A percentile compares a stretch with the other conserved stretches of the same genome.
Conservation (phyloP, 106 monocot genomes). For the Acorus gramineus region DNA sequence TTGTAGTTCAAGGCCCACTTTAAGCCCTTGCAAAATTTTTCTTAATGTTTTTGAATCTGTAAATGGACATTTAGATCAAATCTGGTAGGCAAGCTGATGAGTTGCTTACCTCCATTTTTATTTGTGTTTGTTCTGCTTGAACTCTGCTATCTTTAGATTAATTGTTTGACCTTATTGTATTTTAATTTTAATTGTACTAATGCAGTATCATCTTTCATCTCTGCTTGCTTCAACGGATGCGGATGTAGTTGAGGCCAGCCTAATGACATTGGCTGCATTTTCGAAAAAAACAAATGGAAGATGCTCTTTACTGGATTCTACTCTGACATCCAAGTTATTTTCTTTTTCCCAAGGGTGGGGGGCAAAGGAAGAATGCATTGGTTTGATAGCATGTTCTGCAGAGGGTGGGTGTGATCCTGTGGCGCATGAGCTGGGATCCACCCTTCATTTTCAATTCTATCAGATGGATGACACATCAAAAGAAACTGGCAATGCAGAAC, state of each 20-base stretch:
- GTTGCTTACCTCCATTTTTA: too few species aligned
- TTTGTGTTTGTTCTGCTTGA: too few species aligned
- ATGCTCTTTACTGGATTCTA: slow-evolving; percentile 32
- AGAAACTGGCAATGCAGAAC: slow-evolving; percentile 8
- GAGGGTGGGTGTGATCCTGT: slow-evolving; percentile 34
- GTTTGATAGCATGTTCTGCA: slow-evolving; percentile 43
- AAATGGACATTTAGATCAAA: too few species aligned
- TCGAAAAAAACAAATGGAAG: slow-evolving; percentile 56
- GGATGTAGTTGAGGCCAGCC: slow-evolving; percentile 61
- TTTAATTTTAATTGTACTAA: slow-evolving; percentile 1
- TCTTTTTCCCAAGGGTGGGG: slow-evolving; percentile 67
- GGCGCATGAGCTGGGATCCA: slow-evolving; percentile 41
- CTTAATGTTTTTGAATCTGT: too few species aligned
- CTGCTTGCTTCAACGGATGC: slow-evolving; percentile 61
- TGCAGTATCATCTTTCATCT: slow-evolving; percentile 55
- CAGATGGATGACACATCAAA: slow-evolving; percentile 18
- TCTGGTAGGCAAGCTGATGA: too few species aligned
- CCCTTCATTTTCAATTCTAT: slow-evolving; percentile 83
- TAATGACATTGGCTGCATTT: slow-evolving; percentile 64
- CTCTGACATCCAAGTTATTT: slow-evolving; percentile 57
- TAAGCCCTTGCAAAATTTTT: too few species aligned
- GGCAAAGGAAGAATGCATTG: slow-evolving; percentile 55
- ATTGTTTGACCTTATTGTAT: neutral
- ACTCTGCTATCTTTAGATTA: neutral
- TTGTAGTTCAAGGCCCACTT: too few species aligned